Percentiles rank a stretch among this genome's conserved stretches.
phyloP scores from a whole-genome alignment of 306 rosid genomes.

The Sesbania bispinosa region DNA sequence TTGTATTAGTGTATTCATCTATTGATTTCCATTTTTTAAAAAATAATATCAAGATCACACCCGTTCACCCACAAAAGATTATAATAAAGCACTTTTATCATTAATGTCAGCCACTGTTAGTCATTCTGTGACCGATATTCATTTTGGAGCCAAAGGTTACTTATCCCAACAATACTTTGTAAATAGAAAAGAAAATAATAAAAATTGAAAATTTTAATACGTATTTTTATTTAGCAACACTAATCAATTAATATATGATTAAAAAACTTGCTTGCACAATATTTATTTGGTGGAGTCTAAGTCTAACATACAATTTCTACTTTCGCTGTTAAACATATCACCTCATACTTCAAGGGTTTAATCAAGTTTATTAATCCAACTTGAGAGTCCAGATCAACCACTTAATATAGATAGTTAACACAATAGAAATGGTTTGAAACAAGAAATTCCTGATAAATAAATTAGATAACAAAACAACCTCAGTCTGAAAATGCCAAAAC shows the following conservation, averaged over 20 bases:
- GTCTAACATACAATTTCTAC: neutral
- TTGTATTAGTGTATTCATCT: neutral
- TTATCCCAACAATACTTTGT: neutral
- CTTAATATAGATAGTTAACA: too few species aligned
- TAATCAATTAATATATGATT: neutral
- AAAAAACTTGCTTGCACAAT: neutral
- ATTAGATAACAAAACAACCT: neutral
- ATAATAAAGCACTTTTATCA: neutral
- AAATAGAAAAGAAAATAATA: neutral
- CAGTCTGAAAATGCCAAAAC: conserved; percentile 14
- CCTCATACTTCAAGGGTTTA: neutral
- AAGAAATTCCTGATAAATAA: neutral
- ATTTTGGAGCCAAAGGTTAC: neutral
- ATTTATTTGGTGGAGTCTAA: conserved; percentile 10
- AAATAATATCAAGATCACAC: neutral
- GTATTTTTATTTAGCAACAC: conserved; percentile 1
- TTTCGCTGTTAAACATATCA: neutral
- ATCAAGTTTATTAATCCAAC: neutral
- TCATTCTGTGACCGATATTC: neutral
- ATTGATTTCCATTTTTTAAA: neutral
- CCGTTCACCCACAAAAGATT: neutral
- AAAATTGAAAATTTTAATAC: neutral
- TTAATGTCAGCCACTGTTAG: neutral
- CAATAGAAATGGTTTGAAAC: conserved; percentile 2
- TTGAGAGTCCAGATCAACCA: neutral